Percentiles rank a stretch among this genome's conserved stretches.
Conservation (phyloP, 2,329 filamentous ascomycete genomes). For the Pseudogymnoascus sp. region DNA sequence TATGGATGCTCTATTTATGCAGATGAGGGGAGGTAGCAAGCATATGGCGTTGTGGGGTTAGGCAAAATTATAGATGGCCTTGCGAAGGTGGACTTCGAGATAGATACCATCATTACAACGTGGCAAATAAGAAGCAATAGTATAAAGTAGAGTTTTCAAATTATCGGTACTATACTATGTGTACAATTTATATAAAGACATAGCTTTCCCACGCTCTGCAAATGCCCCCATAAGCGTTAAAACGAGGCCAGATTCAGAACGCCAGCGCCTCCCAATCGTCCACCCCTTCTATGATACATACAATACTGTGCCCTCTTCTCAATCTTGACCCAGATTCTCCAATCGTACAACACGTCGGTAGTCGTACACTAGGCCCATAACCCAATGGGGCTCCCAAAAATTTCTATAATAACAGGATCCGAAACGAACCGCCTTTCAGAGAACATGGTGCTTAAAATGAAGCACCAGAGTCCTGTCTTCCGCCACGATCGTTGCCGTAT, state of each 20-base stretch:
- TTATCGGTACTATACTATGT: constrained; percentile 5
- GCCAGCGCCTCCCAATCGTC: background rate
- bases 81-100: background rate
- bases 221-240: background rate
- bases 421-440: background rate
- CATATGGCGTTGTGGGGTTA: constrained; percentile 1
- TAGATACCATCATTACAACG: background rate
- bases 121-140: background rate
- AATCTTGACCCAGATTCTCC: background rate
- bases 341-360: constrained; percentile 6
- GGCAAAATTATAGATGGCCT: background rate
- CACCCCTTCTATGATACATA: constrained; percentile 2
- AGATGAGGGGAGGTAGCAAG: background rate
- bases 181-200: constrained; percentile 1
- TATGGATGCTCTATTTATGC: background rate
- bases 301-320: background rate
- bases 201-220: constrained; percentile 2
- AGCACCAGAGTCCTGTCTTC: background rate
- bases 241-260: constrained; percentile 4
- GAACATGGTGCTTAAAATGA: background rate
- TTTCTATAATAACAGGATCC: constrained; percentile 1
- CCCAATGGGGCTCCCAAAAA: background rate
- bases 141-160: constrained; percentile 7
- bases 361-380: constrained; percentile 2
- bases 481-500: background rate